Conservation (phyloP, 2,329 filamentous ascomycete species). For the Golovinomyces cichoracearum region DNA sequence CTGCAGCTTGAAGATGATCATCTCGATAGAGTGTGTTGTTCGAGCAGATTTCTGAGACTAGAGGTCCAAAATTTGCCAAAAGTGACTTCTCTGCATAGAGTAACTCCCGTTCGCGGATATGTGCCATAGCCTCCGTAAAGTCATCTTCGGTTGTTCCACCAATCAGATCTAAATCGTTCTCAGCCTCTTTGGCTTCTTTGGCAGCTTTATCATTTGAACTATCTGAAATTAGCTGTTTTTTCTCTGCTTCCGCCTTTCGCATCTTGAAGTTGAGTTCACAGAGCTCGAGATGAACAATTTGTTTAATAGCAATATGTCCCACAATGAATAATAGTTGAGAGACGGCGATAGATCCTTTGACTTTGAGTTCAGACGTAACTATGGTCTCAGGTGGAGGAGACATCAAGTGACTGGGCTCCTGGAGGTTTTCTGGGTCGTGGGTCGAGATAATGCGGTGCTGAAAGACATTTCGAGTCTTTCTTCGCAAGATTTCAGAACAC, state of each 20-base stretch:
- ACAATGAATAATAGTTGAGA: slow-evolving; percentile 88
- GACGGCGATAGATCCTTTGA: slow-evolving; percentile 47
- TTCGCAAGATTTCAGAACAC: slow-evolving; percentile 69
- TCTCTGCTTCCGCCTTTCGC: slow-evolving; percentile 72
- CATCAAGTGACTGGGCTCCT: slow-evolving; percentile 13
- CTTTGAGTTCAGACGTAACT: slow-evolving; percentile 8
- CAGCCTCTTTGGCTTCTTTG: slow-evolving; percentile 29
- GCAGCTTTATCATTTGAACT: slow-evolving; percentile 25
- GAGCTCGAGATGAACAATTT: slow-evolving; percentile 94
- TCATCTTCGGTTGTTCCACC: slow-evolving; percentile 89
- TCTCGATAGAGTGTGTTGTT: slow-evolving; percentile 85
- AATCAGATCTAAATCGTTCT: slow-evolving; percentile 80
- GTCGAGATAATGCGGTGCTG: slow-evolving; percentile 13
- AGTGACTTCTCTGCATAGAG: slow-evolving; percentile 63
- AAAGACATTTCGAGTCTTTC: slow-evolving; percentile 68
- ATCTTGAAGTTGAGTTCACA: slow-evolving; percentile 96
- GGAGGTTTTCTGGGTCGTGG: slow-evolving; percentile 14
- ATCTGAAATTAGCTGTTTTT: slow-evolving; percentile 23
- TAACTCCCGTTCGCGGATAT: slow-evolving; percentile 63
- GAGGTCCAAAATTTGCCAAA: slow-evolving; percentile 67
- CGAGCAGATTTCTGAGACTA: slow-evolving; percentile 80
- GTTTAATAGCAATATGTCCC: slow-evolving; percentile 90
- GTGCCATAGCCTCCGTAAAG: slow-evolving; percentile 64
- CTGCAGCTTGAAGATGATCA: slow-evolving; percentile 70
- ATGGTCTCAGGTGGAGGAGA: slow-evolving; percentile 10